These are phyloP conservation scores for Debaryomycetaceae sp. DNA, from an alignment of 1,139 yeast genomes.

Conservation along the genomic window DNA sequence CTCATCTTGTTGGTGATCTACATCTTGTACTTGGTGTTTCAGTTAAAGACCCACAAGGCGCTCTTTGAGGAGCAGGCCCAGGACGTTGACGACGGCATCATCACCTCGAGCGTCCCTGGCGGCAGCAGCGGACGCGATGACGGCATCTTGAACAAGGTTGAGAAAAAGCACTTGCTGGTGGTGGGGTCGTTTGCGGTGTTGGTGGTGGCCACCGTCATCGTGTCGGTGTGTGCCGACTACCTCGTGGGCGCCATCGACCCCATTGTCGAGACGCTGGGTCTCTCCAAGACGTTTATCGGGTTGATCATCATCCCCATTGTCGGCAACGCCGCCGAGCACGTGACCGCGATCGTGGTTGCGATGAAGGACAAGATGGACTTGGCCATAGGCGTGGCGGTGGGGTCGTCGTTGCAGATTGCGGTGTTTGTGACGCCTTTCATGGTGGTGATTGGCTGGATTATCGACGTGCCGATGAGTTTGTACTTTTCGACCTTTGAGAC, in stretches of 20 bases:
- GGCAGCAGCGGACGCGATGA: slow-evolving; percentile 34
- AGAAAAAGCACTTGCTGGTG: slow-evolving; percentile 34
- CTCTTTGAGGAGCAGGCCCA: slow-evolving; percentile 40
- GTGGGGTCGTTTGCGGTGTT: slow-evolving; percentile 44
- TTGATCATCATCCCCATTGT: slow-evolving; percentile 90
- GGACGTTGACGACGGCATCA: slow-evolving; percentile 35
- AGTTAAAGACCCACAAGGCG: slow-evolving; percentile 77
- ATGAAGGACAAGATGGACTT: slow-evolving; percentile 96
- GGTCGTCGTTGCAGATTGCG: slow-evolving; percentile 95
- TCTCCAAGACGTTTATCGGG: slow-evolving; percentile 94
- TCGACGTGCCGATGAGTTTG: slow-evolving; percentile 88
- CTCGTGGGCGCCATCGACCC: slow-evolving; percentile 90
- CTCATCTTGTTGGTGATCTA: slow-evolving; percentile 75
- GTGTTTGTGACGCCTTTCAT: slow-evolving; percentile 91
- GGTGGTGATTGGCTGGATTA: slow-evolving; percentile 88
- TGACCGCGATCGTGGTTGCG: slow-evolving; percentile 92
- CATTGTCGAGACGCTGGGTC: slow-evolving; percentile 76
- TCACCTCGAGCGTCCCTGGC: slow-evolving; percentile 28
- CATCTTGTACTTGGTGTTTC: slow-evolving; percentile 76
- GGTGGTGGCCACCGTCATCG: slow-evolving; percentile 66
- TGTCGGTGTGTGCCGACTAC: slow-evolving; percentile 89
- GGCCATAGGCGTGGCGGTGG: slow-evolving; percentile 95
- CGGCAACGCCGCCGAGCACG: slow-evolving; percentile 98
- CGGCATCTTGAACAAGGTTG: slow-evolving; percentile 22
- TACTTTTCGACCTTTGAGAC: slow-evolving; percentile 93